Base-by-base conservation (phyloP, 2,329 filamentous ascomycete species). In the Colletotrichum kahawae region DNA sequence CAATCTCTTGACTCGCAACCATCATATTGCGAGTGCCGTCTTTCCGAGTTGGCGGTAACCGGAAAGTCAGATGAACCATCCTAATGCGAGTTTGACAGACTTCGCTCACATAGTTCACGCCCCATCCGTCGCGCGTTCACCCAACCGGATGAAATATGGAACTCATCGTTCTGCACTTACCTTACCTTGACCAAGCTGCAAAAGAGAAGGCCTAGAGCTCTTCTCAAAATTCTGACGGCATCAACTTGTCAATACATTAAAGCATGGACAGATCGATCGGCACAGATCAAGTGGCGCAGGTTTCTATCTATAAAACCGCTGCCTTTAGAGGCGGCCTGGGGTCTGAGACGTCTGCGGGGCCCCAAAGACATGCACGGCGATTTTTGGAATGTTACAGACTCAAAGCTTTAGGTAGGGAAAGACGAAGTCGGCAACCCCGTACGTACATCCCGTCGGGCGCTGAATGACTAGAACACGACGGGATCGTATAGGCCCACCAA, bases 1-100 rank as follows among this genome's bases (percentile, higher is more conserved):
- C 54, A 57, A 57, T 57, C 54, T 57, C 54, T 24, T 57, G 54
- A 57, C 54, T 57, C 54, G 27, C 27, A 57, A 29, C 24, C 24
- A 24, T 29, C 27, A 18, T 57, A 57, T 57, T 3, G 21, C 54
- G 21, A 57, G 54, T 57, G 27, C 21, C 27, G 21, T 57, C 54
- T 24, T 57, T 57, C 16, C 54, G 27, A 57, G 27, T 57, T 27
- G 27, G 54, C 54, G 27, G 54, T 57, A 29, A 57, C 21, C 21
- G 27, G 27, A 57, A 57, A 29, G 54, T 57, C 54, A 57, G 27
- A 57, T 57, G 27, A 57, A 57, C 27, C 27, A 57, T 57, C 21
- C 27, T 57, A 16, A 57, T 14, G 21, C 24, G 54, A 57, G 51
- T 27, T 56, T 56, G 21, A 9, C 51, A 21, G n/a, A 21, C 21